Evolutionary conservation across 805 yeast species (phyloP).

Genomic region (Wickerhamomyces chaumierensis): DNA sequence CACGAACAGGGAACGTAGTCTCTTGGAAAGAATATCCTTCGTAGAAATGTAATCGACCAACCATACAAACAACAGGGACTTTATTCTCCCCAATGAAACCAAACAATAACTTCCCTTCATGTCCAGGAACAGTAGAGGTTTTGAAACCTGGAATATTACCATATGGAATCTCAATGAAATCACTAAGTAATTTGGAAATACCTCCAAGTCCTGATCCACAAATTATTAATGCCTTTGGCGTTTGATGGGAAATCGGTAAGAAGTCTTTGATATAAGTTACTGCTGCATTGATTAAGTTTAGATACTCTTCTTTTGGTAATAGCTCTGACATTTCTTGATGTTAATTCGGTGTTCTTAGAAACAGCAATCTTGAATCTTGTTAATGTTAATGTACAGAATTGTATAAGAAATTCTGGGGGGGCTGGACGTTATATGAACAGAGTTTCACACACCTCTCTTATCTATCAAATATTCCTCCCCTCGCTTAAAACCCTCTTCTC

Average conservation of each 20-base stretch:
- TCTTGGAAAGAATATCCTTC: slow-evolving; percentile 83
- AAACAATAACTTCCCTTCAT: slow-evolving; percentile 70
- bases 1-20: slow-evolving; percentile 79
- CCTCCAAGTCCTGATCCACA: slow-evolving; percentile 96
- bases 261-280: not conserved
- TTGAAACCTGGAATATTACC: slow-evolving; percentile 69
- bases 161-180: slow-evolving; percentile 46
- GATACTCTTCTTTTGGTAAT: not conserved
- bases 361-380: no score
- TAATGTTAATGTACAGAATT: no score
- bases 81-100: slow-evolving; percentile 60
- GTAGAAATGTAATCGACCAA: slow-evolving; percentile 84
- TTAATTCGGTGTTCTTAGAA: no score
- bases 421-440: no score
- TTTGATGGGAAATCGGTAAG: not conserved
- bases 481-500: no score
- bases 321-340: no score
- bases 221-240: slow-evolving; percentile 64
- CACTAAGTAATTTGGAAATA: slow-evolving; percentile 37
- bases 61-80: slow-evolving; percentile 85
- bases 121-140: slow-evolving; percentile 81
- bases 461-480: no score
- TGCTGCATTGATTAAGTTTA: not conserved
- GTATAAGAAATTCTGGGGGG: no score
- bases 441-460: no score